Conservation (phyloP, 305 asterid species). For the Solanum hybrid region DNA sequence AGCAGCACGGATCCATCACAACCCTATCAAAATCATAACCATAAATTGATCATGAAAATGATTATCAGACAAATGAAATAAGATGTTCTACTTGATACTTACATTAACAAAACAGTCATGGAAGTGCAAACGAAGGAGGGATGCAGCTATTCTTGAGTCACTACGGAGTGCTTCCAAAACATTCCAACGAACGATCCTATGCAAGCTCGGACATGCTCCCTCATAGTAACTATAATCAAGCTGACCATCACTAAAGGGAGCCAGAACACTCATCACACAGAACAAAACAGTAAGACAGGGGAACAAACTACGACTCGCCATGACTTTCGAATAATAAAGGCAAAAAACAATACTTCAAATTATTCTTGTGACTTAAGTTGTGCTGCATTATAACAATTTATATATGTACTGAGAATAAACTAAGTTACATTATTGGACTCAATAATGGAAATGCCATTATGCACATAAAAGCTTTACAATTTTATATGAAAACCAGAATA, state of each 20-base stretch:
- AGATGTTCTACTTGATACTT: background rate
- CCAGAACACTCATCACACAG: background rate
- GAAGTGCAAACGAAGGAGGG: background rate
- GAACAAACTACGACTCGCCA: background rate
- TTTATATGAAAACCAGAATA: background rate
- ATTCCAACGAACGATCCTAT: background rate
- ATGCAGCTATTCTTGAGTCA: background rate
- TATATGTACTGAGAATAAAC: background rate
- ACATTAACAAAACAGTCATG: background rate
- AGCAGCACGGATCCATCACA: background rate
- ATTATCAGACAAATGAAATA: background rate
- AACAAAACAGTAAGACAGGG: background rate
- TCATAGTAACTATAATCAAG: background rate
- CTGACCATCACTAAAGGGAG: background rate
- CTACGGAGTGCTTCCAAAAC: background rate
- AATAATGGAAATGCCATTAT: background rate
- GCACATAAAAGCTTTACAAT: background rate
- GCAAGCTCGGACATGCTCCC: background rate
- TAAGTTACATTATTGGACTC: background rate
- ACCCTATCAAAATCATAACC: background rate
- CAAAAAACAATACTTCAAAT: background rate
- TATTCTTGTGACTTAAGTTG: background rate
- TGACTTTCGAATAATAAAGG: background rate
- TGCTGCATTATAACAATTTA: background rate
- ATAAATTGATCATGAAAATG: background rate